phyloP scores from a whole-genome alignment of 441 rosid genomes.

The Bocquillonia castaneifolia region DNA sequence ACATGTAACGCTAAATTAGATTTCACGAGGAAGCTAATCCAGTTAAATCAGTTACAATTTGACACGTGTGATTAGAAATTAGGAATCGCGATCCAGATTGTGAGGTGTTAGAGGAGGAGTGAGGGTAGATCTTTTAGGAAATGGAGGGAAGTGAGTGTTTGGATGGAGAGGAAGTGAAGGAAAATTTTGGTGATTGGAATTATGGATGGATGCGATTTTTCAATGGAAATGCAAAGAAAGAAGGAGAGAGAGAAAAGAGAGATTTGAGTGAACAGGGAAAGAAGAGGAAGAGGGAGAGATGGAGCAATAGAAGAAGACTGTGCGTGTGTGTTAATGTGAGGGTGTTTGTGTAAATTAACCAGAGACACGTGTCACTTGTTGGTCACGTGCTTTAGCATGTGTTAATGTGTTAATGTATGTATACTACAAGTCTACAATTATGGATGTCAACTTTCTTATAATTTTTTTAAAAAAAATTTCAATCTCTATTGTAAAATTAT shows the following conservation, averaged over 20 bases:
- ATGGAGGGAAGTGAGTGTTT: conserved; percentile 15
- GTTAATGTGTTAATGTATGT: too few relatives aligned
- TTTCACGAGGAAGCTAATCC: background rate
- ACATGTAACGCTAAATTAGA: conserved; percentile 23
- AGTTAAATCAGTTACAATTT: background rate
- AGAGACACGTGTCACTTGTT: conserved; percentile 26
- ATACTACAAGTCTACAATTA: too few relatives aligned
- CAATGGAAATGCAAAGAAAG: background rate
- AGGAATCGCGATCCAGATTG: conserved; percentile 8
- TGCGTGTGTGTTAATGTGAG: too few relatives aligned
- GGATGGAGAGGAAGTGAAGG: conserved; percentile 26
- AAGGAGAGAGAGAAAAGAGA: too few relatives aligned
- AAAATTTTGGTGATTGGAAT: background rate
- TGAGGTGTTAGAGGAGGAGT: conserved; percentile 15
- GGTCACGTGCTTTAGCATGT: conserved; percentile 30
- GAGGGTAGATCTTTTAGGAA: conserved; percentile 47
- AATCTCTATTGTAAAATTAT: too few relatives aligned
- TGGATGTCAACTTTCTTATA: background rate
- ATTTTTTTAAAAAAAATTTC: too few relatives aligned
- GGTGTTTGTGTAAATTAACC: conserved; percentile 5
- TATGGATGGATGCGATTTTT: conserved; percentile 27
- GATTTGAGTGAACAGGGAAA: conserved; percentile 13
- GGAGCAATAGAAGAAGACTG: too few relatives aligned
- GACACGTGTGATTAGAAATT: background rate
- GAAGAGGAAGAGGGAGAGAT: conserved; percentile 1